These are phyloP conservation scores for Clitopilus hobsonii DNA, from an alignment of 768 basidiomycete genomes.

Conservation along the genomic window DNA sequence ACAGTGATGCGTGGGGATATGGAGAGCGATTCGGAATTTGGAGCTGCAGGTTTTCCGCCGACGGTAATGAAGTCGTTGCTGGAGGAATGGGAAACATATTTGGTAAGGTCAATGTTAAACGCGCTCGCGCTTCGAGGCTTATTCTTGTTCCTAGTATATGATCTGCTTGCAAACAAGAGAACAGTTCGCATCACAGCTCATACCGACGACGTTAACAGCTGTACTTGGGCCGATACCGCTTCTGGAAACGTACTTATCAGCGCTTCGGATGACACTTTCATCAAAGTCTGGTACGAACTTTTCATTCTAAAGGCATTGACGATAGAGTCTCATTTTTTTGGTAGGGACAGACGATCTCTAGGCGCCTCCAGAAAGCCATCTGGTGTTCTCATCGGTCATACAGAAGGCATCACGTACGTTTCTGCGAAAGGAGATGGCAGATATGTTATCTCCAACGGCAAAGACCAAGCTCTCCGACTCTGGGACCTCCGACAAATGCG, in stretches of 20 bases:
- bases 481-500: slow-evolving; percentile 97
- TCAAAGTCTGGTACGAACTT: slow-evolving; percentile 84
- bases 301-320: slow-evolving; percentile 43
- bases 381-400: slow-evolving; percentile 92
- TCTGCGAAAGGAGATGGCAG: slow-evolving; percentile 95
- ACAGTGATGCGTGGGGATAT: slow-evolving; percentile 29
- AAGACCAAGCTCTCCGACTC: slow-evolving; percentile 86
- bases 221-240: slow-evolving; percentile 91
- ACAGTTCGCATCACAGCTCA: slow-evolving; percentile 89
- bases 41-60: slow-evolving; percentile 94
- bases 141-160: slow-evolving; percentile 62
- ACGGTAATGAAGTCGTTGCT: slow-evolving; percentile 92
- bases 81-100: slow-evolving; percentile 84
- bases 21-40: slow-evolving; percentile 71
- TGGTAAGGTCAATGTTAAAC: slow-evolving; percentile 31
- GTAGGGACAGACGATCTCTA: slow-evolving; percentile 55
- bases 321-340: slow-evolving; percentile 18
- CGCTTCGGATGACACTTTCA: slow-evolving; percentile 89
- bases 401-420: slow-evolving; percentile 93
- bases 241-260: slow-evolving; percentile 94
- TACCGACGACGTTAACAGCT: slow-evolving; percentile 86
- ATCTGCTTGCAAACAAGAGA: slow-evolving; percentile 73
- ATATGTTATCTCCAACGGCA: slow-evolving; percentile 93
- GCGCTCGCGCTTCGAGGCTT: too few relatives aligned
- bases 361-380: slow-evolving; percentile 69